These are phyloP conservation scores for Coleophoma crateriformis DNA, from an alignment of 2,329 filamentous ascomycete species.

Conservation along the genomic window DNA sequence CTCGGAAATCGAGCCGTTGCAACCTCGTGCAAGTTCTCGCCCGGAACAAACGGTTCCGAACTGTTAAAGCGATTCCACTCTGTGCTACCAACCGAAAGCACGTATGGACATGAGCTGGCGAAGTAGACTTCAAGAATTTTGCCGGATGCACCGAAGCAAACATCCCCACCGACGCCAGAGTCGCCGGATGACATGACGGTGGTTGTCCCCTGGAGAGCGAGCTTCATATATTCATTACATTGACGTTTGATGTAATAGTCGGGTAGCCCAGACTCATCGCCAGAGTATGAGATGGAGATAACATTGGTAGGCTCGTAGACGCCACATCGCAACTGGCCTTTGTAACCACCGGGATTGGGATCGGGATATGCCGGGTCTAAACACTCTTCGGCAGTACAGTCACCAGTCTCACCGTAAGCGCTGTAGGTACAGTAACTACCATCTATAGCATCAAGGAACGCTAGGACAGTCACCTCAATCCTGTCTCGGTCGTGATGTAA, in stretches of 20 bases:
- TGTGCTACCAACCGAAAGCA: slow-evolving; percentile 36
- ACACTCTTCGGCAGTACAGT: slow-evolving; percentile 30
- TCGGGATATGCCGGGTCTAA: slow-evolving; percentile 47
- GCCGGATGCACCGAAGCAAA: slow-evolving; percentile 28
- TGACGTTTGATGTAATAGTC: slow-evolving; percentile 46
- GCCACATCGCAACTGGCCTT: slow-evolving; percentile 39
- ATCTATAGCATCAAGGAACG: slow-evolving; percentile 42
- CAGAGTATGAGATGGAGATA: slow-evolving; percentile 48
- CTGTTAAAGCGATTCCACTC: slow-evolving; percentile 14
- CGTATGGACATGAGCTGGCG: slow-evolving; percentile 43
- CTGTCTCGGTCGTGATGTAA: slow-evolving; percentile 29
- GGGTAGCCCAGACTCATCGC: slow-evolving; percentile 43
- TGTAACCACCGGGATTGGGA: slow-evolving; percentile 40
- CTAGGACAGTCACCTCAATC: slow-evolving; percentile 35
- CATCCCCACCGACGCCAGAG: slow-evolving; percentile 33
- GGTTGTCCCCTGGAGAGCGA: slow-evolving; percentile 39
- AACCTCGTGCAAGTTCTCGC: slow-evolving; percentile 13
- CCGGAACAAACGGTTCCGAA: slow-evolving; percentile 18
- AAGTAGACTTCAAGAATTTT: slow-evolving; percentile 42
- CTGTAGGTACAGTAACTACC: slow-evolving; percentile 40
- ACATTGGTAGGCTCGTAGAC: slow-evolving; percentile 50
- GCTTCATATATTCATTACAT: slow-evolving; percentile 45
- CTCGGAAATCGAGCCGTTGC: slow-evolving; percentile 29
- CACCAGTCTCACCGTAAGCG: slow-evolving; percentile 43
- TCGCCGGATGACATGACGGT: slow-evolving; percentile 41